phyloP scores from a whole-genome alignment of 2,329 filamentous ascomycete species.

The Penicillium sp. region DNA sequence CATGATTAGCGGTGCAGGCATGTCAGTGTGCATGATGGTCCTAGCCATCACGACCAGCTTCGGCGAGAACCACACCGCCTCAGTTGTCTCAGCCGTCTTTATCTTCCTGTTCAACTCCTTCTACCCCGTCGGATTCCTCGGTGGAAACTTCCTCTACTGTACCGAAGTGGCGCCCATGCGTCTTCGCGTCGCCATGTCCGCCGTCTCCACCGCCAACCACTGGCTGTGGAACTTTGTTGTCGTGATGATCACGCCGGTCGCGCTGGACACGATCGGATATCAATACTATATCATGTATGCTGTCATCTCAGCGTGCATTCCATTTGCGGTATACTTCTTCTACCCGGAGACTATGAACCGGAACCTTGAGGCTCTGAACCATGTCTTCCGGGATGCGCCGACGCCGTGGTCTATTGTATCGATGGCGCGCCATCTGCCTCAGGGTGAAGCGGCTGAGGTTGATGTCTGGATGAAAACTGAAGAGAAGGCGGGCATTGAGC shows the following conservation, averaged over 20 bases:
- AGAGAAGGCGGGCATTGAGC: slow-evolving; percentile 18
- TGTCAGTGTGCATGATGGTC: slow-evolving; percentile 57
- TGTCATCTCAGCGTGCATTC: slow-evolving; percentile 21
- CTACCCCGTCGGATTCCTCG: slow-evolving; percentile 23
- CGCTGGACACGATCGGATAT: slow-evolving; percentile 22
- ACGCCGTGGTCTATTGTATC: slow-evolving; percentile 24
- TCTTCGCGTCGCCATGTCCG: slow-evolving; percentile 23
- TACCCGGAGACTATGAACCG: slow-evolving; percentile 28
- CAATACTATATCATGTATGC: slow-evolving; percentile 23
- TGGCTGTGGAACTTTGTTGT: slow-evolving; percentile 27
- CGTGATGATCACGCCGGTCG: slow-evolving; percentile 24
- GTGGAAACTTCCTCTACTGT: slow-evolving; percentile 25
- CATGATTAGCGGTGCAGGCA: slow-evolving; percentile 53
- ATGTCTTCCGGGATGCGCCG: slow-evolving; percentile 24
- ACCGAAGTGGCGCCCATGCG: slow-evolving; percentile 25
- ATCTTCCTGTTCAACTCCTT: slow-evolving; percentile 25
- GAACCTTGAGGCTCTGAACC: slow-evolving; percentile 23
- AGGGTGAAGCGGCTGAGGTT: slow-evolving; percentile 22
- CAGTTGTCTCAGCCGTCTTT: slow-evolving; percentile 19
- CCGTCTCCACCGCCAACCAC: slow-evolving; percentile 22
- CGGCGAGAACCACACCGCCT: slow-evolving; percentile 17
- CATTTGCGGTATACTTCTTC: slow-evolving; percentile 19
- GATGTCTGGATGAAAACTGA: slow-evolving; percentile 18
- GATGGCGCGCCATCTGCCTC: slow-evolving; percentile 22
- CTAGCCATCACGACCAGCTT: slow-evolving; percentile 40